Conservation (phyloP, 768 basidiomycete genomes). For the Boletus vinaceobasis region DNA sequence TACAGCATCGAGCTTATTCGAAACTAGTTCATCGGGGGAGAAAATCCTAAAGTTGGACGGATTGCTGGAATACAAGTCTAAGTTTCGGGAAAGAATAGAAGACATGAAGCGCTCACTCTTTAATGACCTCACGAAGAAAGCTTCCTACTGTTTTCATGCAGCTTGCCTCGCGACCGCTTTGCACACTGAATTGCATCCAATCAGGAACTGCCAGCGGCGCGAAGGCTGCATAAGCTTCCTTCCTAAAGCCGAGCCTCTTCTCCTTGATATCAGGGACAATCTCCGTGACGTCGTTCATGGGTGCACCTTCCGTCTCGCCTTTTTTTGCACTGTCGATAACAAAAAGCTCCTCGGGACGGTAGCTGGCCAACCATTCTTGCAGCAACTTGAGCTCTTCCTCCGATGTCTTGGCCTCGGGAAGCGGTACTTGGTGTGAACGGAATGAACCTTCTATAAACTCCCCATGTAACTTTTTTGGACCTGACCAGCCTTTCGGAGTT, state of each 20-base stretch:
- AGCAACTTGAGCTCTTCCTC: constrained; percentile 60
- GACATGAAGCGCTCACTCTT: constrained; percentile 37
- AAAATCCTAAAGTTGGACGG: constrained; percentile 81
- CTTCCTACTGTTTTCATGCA: constrained; percentile 72
- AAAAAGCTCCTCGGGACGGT: constrained; percentile 68
- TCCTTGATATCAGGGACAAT: constrained; percentile 53
- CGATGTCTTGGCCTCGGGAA: constrained; percentile 66
- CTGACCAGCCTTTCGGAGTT: constrained; percentile 79
- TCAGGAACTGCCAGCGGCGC: constrained; percentile 59
- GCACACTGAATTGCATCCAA: constrained; percentile 54
- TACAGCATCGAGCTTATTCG: constrained; percentile 84
- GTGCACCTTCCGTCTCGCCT: constrained; percentile 40
- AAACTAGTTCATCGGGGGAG: constrained; percentile 84
- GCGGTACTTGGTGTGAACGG: constrained; percentile 85
- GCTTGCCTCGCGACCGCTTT: constrained; percentile 59
- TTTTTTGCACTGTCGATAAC: constrained; percentile 13
- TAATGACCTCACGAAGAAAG: constrained; percentile 55
- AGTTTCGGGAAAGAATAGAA: background rate
- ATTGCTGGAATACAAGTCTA: constrained; percentile 45
- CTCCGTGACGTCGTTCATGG: constrained; percentile 52
- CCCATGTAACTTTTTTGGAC: constrained; percentile 64
- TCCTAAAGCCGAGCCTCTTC: constrained; percentile 66
- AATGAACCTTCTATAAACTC: constrained; percentile 79
- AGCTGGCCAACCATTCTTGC: constrained; percentile 71
- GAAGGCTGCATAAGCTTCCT: constrained; percentile 64